phyloP scores from a whole-genome alignment of 2,329 filamentous ascomycete genomes.

The Xylaria sp. region DNA sequence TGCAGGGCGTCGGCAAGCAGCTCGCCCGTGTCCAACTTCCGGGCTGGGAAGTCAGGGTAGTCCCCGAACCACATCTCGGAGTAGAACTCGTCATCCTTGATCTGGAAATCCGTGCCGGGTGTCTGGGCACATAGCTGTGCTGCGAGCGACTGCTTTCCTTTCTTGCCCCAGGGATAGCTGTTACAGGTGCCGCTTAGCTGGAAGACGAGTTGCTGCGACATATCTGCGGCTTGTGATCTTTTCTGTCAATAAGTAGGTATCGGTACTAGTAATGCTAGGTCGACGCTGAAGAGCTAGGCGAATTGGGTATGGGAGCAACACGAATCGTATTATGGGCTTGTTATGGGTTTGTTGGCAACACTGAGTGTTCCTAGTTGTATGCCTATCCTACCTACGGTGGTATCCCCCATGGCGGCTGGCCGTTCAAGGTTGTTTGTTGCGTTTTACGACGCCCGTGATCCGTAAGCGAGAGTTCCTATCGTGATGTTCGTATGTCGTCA shows the following conservation, averaged over 20 bases:
- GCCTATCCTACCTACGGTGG: no score
- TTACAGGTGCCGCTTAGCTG: slow-evolving; percentile 53
- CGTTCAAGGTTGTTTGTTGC: no score
- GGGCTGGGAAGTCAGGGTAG: slow-evolving; percentile 70
- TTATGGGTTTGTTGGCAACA: not conserved
- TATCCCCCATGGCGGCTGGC: not conserved
- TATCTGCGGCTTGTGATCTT: slow-evolving; percentile 5
- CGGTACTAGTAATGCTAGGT: not conserved
- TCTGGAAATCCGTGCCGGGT: slow-evolving; percentile 62
- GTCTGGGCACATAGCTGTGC: slow-evolving; percentile 68
- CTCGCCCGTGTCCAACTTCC: slow-evolving; percentile 63
- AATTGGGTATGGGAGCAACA: not conserved
- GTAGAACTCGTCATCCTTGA: slow-evolving; percentile 67
- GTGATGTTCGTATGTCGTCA: slow-evolving; percentile 33
- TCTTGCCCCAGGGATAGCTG: slow-evolving; percentile 73
- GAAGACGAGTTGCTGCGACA: slow-evolving; percentile 41
- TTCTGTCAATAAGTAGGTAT: no score
- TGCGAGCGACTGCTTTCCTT: slow-evolving; percentile 66
- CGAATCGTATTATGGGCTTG: not conserved
- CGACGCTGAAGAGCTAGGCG: not conserved
- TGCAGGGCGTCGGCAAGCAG: slow-evolving; percentile 67
- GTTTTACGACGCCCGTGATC: not conserved
- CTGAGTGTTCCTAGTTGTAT: no score
- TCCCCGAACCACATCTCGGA: slow-evolving; percentile 76
- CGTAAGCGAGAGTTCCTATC: slow-evolving; percentile 3